A percentile compares a stretch with the other conserved stretches of the same genome.
phyloP scores from a whole-genome alignment of 106 monocot species.

The Iris macrosiphon region DNA sequence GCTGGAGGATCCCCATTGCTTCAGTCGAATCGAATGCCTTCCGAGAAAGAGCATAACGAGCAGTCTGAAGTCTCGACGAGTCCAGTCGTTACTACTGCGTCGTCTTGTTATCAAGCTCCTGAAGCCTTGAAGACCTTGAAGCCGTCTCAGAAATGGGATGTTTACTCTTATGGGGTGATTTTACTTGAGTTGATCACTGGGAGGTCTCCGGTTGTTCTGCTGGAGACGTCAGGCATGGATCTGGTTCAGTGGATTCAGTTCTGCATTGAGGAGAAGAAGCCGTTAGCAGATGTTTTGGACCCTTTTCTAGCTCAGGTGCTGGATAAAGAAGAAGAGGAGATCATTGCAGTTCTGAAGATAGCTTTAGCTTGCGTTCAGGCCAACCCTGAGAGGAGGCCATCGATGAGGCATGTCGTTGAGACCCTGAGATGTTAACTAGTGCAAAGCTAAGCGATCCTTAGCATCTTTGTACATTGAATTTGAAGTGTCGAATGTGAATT shows the following conservation, averaged over 20 bases:
- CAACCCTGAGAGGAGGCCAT: constrained; percentile 52
- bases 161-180: constrained; percentile 79
- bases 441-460: not conserved
- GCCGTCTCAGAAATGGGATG: constrained; percentile 93
- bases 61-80: constrained; percentile 34
- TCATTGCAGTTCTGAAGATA: constrained; percentile 46
- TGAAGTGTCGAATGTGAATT: too few relatives aligned
- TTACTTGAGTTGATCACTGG: constrained; percentile 80
- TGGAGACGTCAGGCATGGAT: constrained; percentile 53
- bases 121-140: constrained; percentile 63
- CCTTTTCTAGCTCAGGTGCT: constrained; percentile 23
- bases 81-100: constrained; percentile 28
- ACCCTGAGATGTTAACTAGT: constrained; percentile 18
- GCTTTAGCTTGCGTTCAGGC: constrained; percentile 55
- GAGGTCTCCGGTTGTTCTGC: constrained; percentile 44
- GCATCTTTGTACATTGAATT: too few relatives aligned
- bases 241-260: constrained; percentile 63
- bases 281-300: constrained; percentile 43
- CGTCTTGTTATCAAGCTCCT: constrained; percentile 84
- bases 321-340: constrained; percentile 39
- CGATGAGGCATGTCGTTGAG: constrained; percentile 46
- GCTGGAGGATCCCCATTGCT: constrained; percentile 45
- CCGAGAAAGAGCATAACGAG: constrained; percentile 30
- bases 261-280: constrained; percentile 55
- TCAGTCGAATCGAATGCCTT: constrained; percentile 34